phyloP scores from a whole-genome alignment of 495 filamentous ascomycete species.

The Neurospora cerealis region DNA sequence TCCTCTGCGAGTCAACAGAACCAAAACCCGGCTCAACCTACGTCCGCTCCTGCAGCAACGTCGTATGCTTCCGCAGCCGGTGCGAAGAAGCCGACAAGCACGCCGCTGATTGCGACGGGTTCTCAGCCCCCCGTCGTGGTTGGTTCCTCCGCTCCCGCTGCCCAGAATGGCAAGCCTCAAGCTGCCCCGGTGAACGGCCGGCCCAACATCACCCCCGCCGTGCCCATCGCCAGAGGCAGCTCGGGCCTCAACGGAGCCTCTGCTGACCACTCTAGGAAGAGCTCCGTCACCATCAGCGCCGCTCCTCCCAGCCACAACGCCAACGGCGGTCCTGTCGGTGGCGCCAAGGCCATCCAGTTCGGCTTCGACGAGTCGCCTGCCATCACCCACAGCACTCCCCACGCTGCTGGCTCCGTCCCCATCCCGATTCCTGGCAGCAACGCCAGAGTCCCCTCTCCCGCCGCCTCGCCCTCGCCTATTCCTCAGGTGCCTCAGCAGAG shows the following conservation, averaged over 20 bases:
- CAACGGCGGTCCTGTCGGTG: constrained; percentile 57
- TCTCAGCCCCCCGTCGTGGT: constrained; percentile 55
- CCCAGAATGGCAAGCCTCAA: constrained; percentile 75
- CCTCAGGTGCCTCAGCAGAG: constrained; percentile 72
- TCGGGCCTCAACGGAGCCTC: constrained; percentile 43
- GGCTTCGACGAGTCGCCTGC: constrained; percentile 69
- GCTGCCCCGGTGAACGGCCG: constrained; percentile 78
- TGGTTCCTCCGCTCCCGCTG: constrained; percentile 50
- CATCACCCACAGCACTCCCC: constrained; percentile 49
- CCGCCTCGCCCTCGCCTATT: constrained; percentile 78
- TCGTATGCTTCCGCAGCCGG: constrained; percentile 63
- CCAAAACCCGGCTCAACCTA: constrained; percentile 45
- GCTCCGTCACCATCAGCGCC: constrained; percentile 79
- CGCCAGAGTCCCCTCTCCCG: constrained; percentile 58
- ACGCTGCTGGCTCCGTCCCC: constrained; percentile 45
- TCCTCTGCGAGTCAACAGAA: constrained; percentile 41
- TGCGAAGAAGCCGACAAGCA: constrained; percentile 63
- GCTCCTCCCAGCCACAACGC: constrained; percentile 63
- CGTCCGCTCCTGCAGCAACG: constrained; percentile 50
- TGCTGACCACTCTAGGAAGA: constrained; percentile 68
- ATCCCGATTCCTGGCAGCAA: constrained; percentile 57
- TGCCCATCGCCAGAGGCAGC: constrained; percentile 59
- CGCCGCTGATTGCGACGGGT: constrained; percentile 61
- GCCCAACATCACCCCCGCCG: constrained; percentile 59
- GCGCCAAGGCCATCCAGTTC: constrained; percentile 57